Percentiles rank a stretch among this genome's conserved stretches.
These are phyloP conservation scores for Meyerozyma athensensis DNA, from an alignment of 1,139 yeast genomes.

Conservation along the genomic window DNA sequence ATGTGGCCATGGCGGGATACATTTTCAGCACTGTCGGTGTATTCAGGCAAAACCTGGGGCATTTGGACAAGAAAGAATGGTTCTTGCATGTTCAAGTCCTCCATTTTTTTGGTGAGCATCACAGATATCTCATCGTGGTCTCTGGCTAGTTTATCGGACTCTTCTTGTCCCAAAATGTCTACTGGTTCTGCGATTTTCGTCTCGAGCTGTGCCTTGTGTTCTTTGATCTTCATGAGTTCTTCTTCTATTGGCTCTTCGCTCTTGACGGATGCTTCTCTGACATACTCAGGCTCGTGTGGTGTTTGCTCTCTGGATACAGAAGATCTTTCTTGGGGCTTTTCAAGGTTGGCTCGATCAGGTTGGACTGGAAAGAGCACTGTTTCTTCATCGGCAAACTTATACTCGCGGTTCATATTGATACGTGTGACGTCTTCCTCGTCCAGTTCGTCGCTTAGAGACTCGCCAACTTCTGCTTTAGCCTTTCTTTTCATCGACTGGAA, in stretches of 20 bases:
- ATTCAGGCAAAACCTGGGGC: slow-evolving; percentile 63
- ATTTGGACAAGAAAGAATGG: slow-evolving; percentile 59
- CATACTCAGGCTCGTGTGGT: slow-evolving; percentile 9
- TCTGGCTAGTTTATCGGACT: slow-evolving; percentile 23
- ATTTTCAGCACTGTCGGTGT: slow-evolving; percentile 18
- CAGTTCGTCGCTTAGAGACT: slow-evolving; percentile 25
- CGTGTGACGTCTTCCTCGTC: slow-evolving; percentile 38
- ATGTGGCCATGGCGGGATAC: slow-evolving; percentile 47
- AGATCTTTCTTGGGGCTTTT: slow-evolving; percentile 8
- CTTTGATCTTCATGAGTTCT: slow-evolving; percentile 24
- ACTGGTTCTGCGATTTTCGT: slow-evolving; percentile 26
- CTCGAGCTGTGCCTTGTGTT: slow-evolving; percentile 27
- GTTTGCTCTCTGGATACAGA: slow-evolving; percentile 6
- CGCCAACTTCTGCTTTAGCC: slow-evolving; percentile 14
- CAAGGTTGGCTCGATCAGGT: slow-evolving; percentile 25
- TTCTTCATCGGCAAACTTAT: slow-evolving; percentile 45
- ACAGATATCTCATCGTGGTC: slow-evolving; percentile 32
- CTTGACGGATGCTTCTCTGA: slow-evolving; percentile 30
- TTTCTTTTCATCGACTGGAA: slow-evolving; percentile 34
- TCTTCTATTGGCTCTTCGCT: slow-evolving; percentile 25
- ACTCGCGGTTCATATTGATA: slow-evolving; percentile 61
- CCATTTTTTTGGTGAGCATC: slow-evolving; percentile 23
- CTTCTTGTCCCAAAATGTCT: slow-evolving; percentile 29
- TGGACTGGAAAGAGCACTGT: slow-evolving; percentile 42
- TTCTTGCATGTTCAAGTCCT: slow-evolving; percentile 19